A percentile compares a stretch with the other conserved stretches of the same genome.
These are phyloP conservation scores for Amesomyces nigricolor DNA, from an alignment of 2,329 filamentous ascomycete species.

Conservation along the genomic window DNA sequence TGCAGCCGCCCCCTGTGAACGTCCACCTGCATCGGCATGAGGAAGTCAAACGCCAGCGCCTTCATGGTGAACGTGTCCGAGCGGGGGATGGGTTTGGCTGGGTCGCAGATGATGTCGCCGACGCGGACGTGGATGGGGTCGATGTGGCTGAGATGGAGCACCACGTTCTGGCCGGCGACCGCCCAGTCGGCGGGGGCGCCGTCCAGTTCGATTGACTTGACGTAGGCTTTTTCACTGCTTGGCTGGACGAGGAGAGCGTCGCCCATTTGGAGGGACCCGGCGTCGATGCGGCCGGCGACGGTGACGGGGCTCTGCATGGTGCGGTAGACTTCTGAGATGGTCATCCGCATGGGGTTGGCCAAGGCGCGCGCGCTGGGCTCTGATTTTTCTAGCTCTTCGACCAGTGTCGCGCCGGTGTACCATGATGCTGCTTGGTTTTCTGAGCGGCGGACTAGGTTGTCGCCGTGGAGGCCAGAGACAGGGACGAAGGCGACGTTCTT, in stretches of 20 bases:
- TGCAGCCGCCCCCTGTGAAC: slow-evolving; percentile 82
- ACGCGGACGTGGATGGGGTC: slow-evolving; percentile 75
- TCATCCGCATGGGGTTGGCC: slow-evolving; percentile 75
- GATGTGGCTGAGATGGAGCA: slow-evolving; percentile 77
- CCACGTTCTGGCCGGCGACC: slow-evolving; percentile 84
- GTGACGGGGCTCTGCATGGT: slow-evolving; percentile 76
- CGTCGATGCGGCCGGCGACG: slow-evolving; percentile 78
- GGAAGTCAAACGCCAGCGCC: slow-evolving; percentile 80
- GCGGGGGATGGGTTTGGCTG: slow-evolving; percentile 60
- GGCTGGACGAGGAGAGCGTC: slow-evolving; percentile 77
- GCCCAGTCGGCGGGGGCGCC: slow-evolving; percentile 74
- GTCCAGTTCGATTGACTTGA: slow-evolving; percentile 78
- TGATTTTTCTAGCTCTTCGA: slow-evolving; percentile 80
- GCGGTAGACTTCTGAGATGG: slow-evolving; percentile 81
- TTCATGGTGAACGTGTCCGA: slow-evolving; percentile 74
- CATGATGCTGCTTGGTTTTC: slow-evolving; percentile 58
- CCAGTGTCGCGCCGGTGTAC: slow-evolving; percentile 74
- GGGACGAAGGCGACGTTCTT: slow-evolving; percentile 85
- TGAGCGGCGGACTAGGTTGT: slow-evolving; percentile 67
- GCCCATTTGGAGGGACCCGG: slow-evolving; percentile 77
- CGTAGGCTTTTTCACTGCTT: slow-evolving; percentile 69
- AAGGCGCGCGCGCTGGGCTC: slow-evolving; percentile 67
- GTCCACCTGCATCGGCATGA: slow-evolving; percentile 85
- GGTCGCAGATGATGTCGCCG: slow-evolving; percentile 80
- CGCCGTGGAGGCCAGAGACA: slow-evolving; percentile 81